Percentiles rank a stretch among this genome's conserved stretches.
phyloP scores from a whole-genome alignment of 192 early-diverging fungal species.

The Chytriomyces hyalinus region DNA sequence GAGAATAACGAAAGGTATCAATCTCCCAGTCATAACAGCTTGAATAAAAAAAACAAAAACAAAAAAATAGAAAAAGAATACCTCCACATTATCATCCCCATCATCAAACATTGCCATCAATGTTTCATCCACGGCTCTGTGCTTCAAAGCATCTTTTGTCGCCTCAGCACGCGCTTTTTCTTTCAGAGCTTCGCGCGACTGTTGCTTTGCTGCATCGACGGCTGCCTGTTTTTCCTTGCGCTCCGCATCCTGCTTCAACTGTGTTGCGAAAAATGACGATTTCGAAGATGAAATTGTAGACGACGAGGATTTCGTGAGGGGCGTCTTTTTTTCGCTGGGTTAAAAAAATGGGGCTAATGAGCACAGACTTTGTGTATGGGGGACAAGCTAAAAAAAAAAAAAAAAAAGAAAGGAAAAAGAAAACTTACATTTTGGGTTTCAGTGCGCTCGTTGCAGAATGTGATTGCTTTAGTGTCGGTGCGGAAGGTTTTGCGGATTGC shows the following conservation, averaged over 20 bases:
- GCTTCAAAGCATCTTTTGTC: conserved; percentile 4
- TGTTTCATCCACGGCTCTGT: conserved; percentile 13
- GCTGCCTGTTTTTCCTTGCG: neutral
- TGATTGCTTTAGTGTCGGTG: neutral
- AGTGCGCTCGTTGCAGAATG: neutral
- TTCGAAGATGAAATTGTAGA: neutral
- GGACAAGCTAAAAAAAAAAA: no score
- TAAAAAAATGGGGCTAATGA: neutral
- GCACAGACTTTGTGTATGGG: neutral
- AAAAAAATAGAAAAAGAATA: neutral
- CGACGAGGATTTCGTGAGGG: neutral
- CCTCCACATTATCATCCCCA: neutral
- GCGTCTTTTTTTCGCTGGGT: conserved; percentile 4
- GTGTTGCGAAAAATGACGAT: conserved; percentile 10
- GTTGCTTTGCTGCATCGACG: conserved; percentile 9
- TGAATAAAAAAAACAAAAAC: neutral
- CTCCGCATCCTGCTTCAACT: conserved; percentile 25
- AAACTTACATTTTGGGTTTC: no score
- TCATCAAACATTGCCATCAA: conserved; percentile 31
- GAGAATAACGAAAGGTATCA: neutral
- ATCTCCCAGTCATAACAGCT: neutral
- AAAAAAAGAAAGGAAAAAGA: no score
- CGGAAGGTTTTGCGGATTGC: neutral
- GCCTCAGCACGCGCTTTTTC: conserved; percentile 15
- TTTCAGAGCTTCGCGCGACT: neutral